Conservation (phyloP, 2,329 filamentous ascomycete species). For the Ophiostoma quercus region DNA sequence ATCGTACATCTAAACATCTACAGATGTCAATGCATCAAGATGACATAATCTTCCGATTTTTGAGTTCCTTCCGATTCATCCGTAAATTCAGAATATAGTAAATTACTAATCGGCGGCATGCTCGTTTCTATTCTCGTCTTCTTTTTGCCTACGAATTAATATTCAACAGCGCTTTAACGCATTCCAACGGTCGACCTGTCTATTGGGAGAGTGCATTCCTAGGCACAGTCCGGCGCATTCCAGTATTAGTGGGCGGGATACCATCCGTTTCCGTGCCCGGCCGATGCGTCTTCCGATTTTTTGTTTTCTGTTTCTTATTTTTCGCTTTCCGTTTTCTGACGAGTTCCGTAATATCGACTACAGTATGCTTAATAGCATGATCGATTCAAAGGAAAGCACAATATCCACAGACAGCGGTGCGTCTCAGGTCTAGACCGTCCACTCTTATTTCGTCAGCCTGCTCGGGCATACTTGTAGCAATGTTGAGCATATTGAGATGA, state of each 20-base stretch:
- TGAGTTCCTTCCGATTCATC: background rate
- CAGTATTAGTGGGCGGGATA: background rate
- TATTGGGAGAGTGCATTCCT: background rate
- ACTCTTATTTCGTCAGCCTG: constrained; percentile 11
- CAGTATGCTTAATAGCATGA: background rate
- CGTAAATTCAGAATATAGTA: background rate
- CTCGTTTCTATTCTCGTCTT: background rate
- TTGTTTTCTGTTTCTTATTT: background rate
- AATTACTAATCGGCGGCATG: background rate
- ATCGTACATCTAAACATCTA: no score
- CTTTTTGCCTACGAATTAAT: background rate
- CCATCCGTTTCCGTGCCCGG: background rate
- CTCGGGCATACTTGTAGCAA: background rate
- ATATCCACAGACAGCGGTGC: background rate
- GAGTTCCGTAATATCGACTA: background rate
- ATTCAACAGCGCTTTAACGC: background rate
- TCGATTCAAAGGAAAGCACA: background rate
- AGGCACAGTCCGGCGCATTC: background rate
- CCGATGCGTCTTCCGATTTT: background rate
- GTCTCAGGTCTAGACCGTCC: constrained; percentile 9
- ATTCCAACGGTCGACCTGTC: background rate
- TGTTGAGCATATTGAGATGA: background rate
- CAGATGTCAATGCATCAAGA: background rate
- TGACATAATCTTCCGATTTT: background rate
- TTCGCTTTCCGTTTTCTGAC: background rate